phyloP scores from a whole-genome alignment of 495 filamentous ascomycete genomes.

The Pseudomonodictys pantanalensis region DNA sequence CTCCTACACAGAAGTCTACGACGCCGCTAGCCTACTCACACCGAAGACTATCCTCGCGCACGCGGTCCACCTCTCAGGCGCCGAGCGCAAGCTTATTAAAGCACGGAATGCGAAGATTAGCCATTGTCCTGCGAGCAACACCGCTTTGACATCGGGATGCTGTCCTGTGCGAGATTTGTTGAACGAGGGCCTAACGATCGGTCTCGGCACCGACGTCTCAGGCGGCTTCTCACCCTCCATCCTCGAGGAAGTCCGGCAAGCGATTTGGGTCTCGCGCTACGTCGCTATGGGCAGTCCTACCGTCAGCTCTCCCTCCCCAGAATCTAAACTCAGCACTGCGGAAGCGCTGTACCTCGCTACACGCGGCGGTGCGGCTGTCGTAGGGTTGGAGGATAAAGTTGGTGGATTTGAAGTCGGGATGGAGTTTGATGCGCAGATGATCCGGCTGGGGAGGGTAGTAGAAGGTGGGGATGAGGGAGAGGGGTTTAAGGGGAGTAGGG shows the following conservation, averaged over 20 bases:
- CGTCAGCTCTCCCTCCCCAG: conserved; percentile 29
- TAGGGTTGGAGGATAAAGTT: conserved; percentile 65
- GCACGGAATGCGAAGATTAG: conserved; percentile 60
- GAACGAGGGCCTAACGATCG: conserved; percentile 71
- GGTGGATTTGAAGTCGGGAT: conserved; percentile 81
- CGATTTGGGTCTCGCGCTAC: conserved; percentile 68
- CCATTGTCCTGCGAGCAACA: conserved; percentile 87
- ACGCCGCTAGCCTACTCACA: conserved; percentile 64
- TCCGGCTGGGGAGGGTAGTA: conserved; percentile 54
- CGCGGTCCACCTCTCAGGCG: conserved; percentile 67
- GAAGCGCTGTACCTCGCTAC: conserved; percentile 89
- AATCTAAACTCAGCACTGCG: conserved; percentile 66
- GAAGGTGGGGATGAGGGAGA: conserved; percentile 37
- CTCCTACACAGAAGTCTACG: conserved; percentile 78
- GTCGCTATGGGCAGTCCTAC: conserved; percentile 52
- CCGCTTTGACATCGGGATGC: conserved; percentile 69
- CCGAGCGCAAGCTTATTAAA: conserved; percentile 63
- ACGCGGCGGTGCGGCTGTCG: conserved; percentile 70
- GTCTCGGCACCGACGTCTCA: conserved; percentile 84
- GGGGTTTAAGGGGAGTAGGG: conserved; percentile 36
- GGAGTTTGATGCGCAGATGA: conserved; percentile 84
- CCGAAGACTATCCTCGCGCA: conserved; percentile 80
- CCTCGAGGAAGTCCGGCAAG: conserved; percentile 74
- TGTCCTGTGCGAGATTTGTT: conserved; percentile 69
- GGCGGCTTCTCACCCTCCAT: conserved; percentile 80